Conservation (phyloP, 495 filamentous ascomycete genomes). For the Neohortaea acidophila region DNA sequence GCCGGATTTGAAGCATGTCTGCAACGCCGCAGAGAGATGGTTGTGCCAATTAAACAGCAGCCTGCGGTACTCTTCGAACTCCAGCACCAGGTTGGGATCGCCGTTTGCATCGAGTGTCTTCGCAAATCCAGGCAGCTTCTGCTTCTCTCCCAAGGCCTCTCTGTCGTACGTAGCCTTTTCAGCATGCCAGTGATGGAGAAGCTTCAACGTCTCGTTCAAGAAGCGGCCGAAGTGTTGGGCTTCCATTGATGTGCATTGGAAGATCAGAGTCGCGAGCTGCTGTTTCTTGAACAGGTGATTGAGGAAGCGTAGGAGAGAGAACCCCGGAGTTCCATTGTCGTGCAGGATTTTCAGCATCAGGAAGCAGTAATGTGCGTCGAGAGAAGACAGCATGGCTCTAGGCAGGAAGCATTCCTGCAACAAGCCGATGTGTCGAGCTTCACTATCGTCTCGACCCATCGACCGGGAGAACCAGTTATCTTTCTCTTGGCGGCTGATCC, state of each 20-base stretch:
- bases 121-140: slow-evolving; percentile 54
- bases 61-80: slow-evolving; percentile 73
- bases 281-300: slow-evolving; percentile 73
- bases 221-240: slow-evolving; percentile 84
- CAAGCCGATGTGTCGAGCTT: slow-evolving; percentile 44
- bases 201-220: slow-evolving; percentile 60
- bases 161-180: slow-evolving; percentile 62
- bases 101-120: slow-evolving; percentile 45
- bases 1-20: slow-evolving; percentile 51
- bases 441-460: slow-evolving; percentile 48
- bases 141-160: slow-evolving; percentile 51
- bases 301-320: slow-evolving; percentile 71
- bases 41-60: slow-evolving; percentile 84
- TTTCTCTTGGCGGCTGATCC: slow-evolving; percentile 57
- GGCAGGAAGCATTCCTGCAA: slow-evolving; percentile 86
- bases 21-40: slow-evolving; percentile 55
- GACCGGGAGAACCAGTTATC: slow-evolving; percentile 55
- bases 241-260: slow-evolving; percentile 74
- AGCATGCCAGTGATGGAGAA: slow-evolving; percentile 71
- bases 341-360: slow-evolving; percentile 76
- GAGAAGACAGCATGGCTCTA: slow-evolving; percentile 62
- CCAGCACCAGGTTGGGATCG: slow-evolving; percentile 35
- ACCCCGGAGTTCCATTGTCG: slow-evolving; percentile 62
- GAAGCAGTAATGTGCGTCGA: slow-evolving; percentile 78
- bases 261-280: slow-evolving; percentile 63